A percentile compares a stretch with the other conserved stretches of the same genome.
Evolutionary conservation across 495 filamentous ascomycete species (phyloP).

Genomic region (Aspergillus sclerotioniger): DNA sequence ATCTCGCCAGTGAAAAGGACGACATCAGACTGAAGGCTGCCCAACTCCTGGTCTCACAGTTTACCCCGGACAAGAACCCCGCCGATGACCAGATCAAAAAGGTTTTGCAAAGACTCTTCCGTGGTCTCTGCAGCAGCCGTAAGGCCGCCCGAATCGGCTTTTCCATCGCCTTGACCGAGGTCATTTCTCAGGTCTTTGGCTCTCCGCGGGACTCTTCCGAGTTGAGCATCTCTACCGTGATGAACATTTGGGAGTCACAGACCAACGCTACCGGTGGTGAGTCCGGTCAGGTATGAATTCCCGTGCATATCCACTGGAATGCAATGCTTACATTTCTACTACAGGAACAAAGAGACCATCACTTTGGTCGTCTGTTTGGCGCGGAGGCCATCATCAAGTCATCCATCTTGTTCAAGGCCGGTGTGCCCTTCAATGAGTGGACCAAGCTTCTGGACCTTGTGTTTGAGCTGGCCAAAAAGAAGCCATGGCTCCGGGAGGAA

Average conservation of each 20-base stretch:
- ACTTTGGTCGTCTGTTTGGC: slow-evolving; percentile 83
- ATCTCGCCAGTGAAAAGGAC: slow-evolving; percentile 53
- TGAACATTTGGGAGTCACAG: slow-evolving; percentile 66
- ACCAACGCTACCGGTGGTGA: slow-evolving; percentile 63
- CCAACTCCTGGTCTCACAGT: slow-evolving; percentile 44
- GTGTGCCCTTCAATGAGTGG: slow-evolving; percentile 53
- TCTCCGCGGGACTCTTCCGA: slow-evolving; percentile 23
- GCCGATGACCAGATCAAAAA: slow-evolving; percentile 43
- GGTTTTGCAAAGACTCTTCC: slow-evolving; percentile 64
- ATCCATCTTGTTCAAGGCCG: slow-evolving; percentile 60
- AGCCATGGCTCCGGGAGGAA: slow-evolving; percentile 86
- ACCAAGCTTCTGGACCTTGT: slow-evolving; percentile 53
- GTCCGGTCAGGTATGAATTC: slow-evolving; percentile 53
- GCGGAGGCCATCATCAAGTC: slow-evolving; percentile 81
- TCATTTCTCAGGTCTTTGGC: slow-evolving; percentile 59
- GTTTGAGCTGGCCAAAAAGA: slow-evolving; percentile 57
- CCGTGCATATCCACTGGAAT: background rate
- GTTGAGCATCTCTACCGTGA: slow-evolving; percentile 48
- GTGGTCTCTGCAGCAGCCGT: slow-evolving; percentile 83
- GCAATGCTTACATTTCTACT: slow-evolving; percentile 14
- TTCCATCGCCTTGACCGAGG: slow-evolving; percentile 82
- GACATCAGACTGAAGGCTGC: slow-evolving; percentile 51
- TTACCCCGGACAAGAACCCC: slow-evolving; percentile 41
- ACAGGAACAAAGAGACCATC: slow-evolving; percentile 81
- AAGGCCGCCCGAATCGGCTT: slow-evolving; percentile 92